Evolutionary conservation across 2,329 filamentous ascomycete species (phyloP).

Genomic region (Camillea tinctor): DNA sequence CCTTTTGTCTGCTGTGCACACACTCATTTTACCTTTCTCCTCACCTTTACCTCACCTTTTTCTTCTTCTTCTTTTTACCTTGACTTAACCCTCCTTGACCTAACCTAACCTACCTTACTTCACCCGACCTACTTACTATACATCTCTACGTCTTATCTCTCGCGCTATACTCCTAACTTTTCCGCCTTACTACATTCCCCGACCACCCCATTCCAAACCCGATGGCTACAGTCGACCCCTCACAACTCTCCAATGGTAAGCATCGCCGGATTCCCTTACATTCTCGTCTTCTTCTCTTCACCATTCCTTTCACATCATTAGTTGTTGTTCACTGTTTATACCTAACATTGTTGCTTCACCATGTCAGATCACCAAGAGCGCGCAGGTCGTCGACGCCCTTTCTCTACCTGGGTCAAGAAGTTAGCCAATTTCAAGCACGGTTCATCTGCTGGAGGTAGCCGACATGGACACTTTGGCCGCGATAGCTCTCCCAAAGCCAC

Average conservation of each 20-base stretch:
- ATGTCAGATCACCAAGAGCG: conserved; percentile 63
- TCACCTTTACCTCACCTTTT: no score
- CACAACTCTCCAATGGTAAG: conserved; percentile 2
- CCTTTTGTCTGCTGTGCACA: neutral
- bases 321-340: neutral
- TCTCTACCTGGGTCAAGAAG: conserved; percentile 92
- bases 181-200: no score
- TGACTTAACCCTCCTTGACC: no score
- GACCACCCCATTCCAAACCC: neutral
- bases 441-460: conserved; percentile 54
- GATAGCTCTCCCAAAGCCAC: conserved; percentile 37
- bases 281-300: neutral
- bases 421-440: conserved; percentile 78
- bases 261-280: conserved; percentile 2
- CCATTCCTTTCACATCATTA: neutral
- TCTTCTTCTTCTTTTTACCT: no score
- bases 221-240: neutral
- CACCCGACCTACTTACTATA: no score
- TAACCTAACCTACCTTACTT: no score
- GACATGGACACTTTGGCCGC: conserved; percentile 40
- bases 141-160: neutral
- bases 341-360: conserved; percentile 25
- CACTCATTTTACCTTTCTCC: neutral
- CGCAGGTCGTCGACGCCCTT: conserved; percentile 73
- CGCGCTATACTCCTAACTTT: neutral